phyloP scores from a whole-genome alignment of 352 stramenopile genomes.

The Phytophthora pinifolia region DNA sequence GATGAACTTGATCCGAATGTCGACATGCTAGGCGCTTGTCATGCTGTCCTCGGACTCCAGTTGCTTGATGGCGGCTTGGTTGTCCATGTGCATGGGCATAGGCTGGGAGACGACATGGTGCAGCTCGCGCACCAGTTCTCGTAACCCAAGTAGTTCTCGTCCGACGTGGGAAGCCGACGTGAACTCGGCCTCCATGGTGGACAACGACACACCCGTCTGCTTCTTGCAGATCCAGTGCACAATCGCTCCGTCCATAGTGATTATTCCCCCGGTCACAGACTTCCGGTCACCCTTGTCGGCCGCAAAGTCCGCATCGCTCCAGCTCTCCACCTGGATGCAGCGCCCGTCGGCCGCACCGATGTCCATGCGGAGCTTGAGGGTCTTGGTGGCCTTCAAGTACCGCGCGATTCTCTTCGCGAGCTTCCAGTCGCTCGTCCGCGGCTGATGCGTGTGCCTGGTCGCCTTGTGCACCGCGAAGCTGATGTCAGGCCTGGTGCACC shows the following conservation, averaged over 20 bases:
- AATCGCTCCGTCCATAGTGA: constrained; percentile 18
- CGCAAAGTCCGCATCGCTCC: constrained; percentile 25
- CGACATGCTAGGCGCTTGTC: background rate
- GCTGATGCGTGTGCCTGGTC: constrained; percentile 11
- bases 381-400: constrained; percentile 22
- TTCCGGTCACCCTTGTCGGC: constrained; percentile 25
- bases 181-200: constrained; percentile 19
- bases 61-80: constrained; percentile 14
- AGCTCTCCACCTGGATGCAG: constrained; percentile 1
- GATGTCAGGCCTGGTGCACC: constrained; percentile 33
- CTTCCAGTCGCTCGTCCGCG: constrained; percentile 6
- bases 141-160: constrained; percentile 6
- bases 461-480: constrained; percentile 22
- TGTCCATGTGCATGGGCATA: constrained; percentile 1
- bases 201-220: constrained; percentile 13
- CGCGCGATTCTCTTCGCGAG: constrained; percentile 16
- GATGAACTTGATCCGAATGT: constrained; percentile 9
- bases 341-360: background rate
- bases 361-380: constrained; percentile 13
- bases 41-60: constrained; percentile 4
- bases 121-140: constrained; percentile 8
- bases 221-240: constrained; percentile 10
- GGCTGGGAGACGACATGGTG: background rate
- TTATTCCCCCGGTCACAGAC: constrained; percentile 11
- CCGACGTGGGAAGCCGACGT: constrained; percentile 5